Evolutionary conservation across 306 rosid species (phyloP).

Genomic region (Oxytropis ochrocephala): DNA sequence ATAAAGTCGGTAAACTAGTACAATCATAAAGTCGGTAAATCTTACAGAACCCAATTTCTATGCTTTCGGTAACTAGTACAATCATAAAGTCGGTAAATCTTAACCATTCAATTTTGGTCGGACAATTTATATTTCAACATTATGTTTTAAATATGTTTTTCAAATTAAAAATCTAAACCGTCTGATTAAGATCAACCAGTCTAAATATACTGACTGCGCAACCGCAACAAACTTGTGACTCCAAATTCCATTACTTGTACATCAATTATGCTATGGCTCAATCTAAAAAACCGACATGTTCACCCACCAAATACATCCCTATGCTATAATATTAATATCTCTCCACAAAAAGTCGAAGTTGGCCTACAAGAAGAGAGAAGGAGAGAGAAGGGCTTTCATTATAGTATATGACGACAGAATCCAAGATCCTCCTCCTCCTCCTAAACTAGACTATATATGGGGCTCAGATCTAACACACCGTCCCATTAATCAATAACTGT

Average conservation of each 20-base stretch:
- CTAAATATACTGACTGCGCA: too few species aligned
- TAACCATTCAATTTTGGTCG: too few species aligned
- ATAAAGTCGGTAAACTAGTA: too few species aligned
- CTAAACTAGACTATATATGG: conserved; percentile 16
- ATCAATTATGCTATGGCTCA: conserved; percentile 19
- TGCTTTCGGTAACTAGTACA: too few species aligned
- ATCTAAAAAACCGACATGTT: conserved; percentile 49
- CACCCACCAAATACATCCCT: neutral
- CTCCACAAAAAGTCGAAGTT: conserved; percentile 40
- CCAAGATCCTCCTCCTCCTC: conserved; percentile 25
- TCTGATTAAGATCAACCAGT: too few species aligned
- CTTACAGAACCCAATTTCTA: too few species aligned
- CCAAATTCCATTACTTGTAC: neutral
- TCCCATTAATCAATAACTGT: conserved; percentile 16
- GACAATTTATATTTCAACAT: too few species aligned
- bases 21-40: too few species aligned
- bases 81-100: too few species aligned
- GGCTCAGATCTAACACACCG: conserved; percentile 27
- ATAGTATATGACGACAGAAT: conserved; percentile 22
- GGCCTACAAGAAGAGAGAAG: conserved; percentile 47
- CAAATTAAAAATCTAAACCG: too few species aligned
- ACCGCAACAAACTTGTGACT: too few species aligned
- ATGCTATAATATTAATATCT: neutral
- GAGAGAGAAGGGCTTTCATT: neutral
- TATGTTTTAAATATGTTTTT: too few species aligned